These are phyloP conservation scores for Metschnikowia chrysomelidarum DNA, from an alignment of 805 yeast genomes.

Conservation along the genomic window DNA sequence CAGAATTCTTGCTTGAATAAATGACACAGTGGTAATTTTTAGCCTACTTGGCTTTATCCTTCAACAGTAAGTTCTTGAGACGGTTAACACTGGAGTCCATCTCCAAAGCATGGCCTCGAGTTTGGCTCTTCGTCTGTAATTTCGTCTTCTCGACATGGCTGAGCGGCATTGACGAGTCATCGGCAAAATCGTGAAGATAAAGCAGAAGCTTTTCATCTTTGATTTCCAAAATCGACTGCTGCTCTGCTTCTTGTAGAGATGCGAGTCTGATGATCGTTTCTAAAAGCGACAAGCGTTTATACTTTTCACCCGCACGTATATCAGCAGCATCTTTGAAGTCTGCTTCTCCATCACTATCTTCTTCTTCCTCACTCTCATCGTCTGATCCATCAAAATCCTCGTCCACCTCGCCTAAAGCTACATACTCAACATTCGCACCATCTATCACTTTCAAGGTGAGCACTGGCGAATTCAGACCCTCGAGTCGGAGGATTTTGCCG, in stretches of 20 bases:
- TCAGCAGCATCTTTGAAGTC: conserved; percentile 8
- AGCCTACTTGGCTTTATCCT: conserved; percentile 9
- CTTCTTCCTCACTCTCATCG: conserved; percentile 22
- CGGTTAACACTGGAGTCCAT: conserved; percentile 35
- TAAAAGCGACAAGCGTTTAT: conserved; percentile 50
- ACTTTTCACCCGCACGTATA: conserved; percentile 10
- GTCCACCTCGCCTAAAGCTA: conserved; percentile 22
- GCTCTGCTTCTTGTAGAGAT: conserved; percentile 61
- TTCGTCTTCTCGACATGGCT: conserved; percentile 16
- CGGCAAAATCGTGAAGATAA: conserved; percentile 58
- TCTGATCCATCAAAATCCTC: conserved; percentile 16
- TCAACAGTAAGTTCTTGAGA: conserved; percentile 28
- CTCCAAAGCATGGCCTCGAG: conserved; percentile 19
- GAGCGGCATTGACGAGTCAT: conserved; percentile 21
- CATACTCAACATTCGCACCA: conserved; percentile 17
- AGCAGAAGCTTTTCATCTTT: conserved; percentile 66
- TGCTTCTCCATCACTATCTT: conserved; percentile 20
- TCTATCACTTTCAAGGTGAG: conserved; percentile 52
- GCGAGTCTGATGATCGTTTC: conserved; percentile 63
- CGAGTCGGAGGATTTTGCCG: conserved; percentile 60
- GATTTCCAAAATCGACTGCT: conserved; percentile 48
- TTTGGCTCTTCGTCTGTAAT: conserved; percentile 12
- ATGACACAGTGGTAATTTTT: too few relatives aligned
- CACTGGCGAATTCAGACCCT: conserved; percentile 63
- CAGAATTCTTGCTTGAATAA: too few relatives aligned